Evolutionary conservation across 148 eudicot genomes (phyloP).

Genomic region (Rhododendron ovatum): DNA sequence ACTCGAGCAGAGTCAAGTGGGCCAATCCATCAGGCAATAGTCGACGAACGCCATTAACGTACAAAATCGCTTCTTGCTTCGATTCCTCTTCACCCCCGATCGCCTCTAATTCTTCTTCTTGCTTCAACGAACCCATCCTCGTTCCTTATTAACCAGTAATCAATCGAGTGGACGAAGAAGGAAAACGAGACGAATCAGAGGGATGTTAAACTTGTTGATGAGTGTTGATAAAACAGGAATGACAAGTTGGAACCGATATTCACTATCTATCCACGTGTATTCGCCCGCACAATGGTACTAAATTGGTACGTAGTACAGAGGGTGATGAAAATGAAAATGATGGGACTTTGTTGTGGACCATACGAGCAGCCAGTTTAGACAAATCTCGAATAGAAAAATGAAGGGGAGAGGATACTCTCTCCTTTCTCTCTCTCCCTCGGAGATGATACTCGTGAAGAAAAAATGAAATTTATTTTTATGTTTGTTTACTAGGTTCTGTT

Average conservation of each 20-base stretch:
- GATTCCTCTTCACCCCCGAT: conserved; percentile 33
- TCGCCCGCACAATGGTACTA: too few relatives aligned
- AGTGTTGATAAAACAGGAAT: neutral
- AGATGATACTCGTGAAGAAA: too few relatives aligned
- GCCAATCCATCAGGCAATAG: conserved; percentile 90
- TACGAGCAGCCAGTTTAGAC: too few relatives aligned
- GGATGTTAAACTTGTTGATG: neutral
- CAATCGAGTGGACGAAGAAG: neutral
- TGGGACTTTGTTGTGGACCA: too few relatives aligned
- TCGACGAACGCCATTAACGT: conserved; percentile 77
- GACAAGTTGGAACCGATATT: neutral
- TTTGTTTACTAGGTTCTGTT: too few relatives aligned
- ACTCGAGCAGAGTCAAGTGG: conserved; percentile 88
- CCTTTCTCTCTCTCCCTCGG: too few relatives aligned
- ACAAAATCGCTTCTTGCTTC: conserved; percentile 55
- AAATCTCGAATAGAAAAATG: too few relatives aligned
- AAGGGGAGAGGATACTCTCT: too few relatives aligned
- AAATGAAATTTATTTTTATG: too few relatives aligned
- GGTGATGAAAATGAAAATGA: too few relatives aligned
- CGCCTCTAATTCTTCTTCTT: conserved; percentile 34
- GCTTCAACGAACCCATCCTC: conserved; percentile 75
- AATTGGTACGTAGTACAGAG: too few relatives aligned
- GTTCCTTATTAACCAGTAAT: neutral
- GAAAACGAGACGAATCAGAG: neutral
- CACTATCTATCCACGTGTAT: too few relatives aligned